Base-by-base conservation (phyloP, 495 filamentous ascomycete genomes). In the Oidiodendron maius region DNA sequence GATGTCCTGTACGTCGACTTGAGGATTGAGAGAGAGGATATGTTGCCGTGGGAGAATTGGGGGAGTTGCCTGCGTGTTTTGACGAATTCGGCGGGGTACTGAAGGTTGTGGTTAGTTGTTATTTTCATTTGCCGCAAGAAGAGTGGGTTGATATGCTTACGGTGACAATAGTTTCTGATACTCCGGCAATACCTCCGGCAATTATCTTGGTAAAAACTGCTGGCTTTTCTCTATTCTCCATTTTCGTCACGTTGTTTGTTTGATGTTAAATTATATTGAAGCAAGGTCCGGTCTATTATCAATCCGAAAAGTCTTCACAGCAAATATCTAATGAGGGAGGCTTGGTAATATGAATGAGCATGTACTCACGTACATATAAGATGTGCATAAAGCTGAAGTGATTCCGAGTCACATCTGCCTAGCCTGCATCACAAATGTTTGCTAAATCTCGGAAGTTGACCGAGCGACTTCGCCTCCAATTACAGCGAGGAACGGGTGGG, bases 11-110 rank as follows among this genome's bases (percentile, higher is more conserved):
- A 48, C 9, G 46, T 48, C 3, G 11, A 24, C 9, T 28, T 18
- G 3, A 48, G 3, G 11, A 48, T 39, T 6, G 46, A 40, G 13
- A 48, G 22, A 15, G 46, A 48, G n/a, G 43, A 32, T 32, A 16
- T 16, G 15, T 12, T 36, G 9, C 16, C 28, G 30, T 36, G 44
- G 26, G 24, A 11, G 20, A 9, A 30, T 15, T 24, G 35, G 16
- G 46, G 46, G 3, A 48, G 46, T 26, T 48, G 46, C 11, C 35
- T 25, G 2, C 46, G 46, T 18, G 46, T 48, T 40, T 48, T 48
- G 46, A 48, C 21, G 35, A 48, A 48, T 26, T 48, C 46, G 9
- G 46, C 46, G 3, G 46, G 46, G 22, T 48, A 48, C 46, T 48
- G 21, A 10, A 16, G 18, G 10, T 16, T 4, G n/a, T 28, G n/a